phyloP scores from a whole-genome alignment of 1,284 basidiomycete genomes.

The Apiotrichum sp. region DNA sequence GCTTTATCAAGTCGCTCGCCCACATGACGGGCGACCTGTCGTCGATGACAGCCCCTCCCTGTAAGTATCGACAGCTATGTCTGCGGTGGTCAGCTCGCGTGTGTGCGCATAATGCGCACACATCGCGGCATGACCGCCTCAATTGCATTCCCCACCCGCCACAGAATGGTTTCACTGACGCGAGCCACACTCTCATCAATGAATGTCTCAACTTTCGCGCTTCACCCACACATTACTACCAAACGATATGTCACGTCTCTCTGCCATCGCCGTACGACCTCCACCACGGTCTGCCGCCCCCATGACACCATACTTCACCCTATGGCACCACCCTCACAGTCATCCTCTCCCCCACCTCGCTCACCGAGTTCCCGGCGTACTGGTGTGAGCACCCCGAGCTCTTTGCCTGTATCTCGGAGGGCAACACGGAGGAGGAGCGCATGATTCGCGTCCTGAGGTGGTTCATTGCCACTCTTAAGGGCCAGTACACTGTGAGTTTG shows the following conservation, averaged over 20 bases:
- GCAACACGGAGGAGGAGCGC: conserved; percentile 63
- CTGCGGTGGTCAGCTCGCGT: too few species aligned
- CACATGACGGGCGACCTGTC: conserved; percentile 88
- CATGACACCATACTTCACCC: background rate
- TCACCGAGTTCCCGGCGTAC: conserved; percentile 78
- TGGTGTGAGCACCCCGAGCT: conserved; percentile 85
- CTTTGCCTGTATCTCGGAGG: conserved; percentile 75
- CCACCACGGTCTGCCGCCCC: background rate
- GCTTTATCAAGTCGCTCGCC: conserved; percentile 57
- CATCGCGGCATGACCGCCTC: too few species aligned
- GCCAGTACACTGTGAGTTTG: conserved; percentile 67
- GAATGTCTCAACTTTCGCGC: too few species aligned
- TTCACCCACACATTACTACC: too few species aligned
- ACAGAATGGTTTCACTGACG: too few species aligned
- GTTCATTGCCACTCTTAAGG: conserved; percentile 92
- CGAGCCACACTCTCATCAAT: too few species aligned
- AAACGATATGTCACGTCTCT: too few species aligned
- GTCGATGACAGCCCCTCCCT: conserved; percentile 80
- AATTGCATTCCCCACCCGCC: too few species aligned
- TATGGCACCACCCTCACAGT: conserved; percentile 39
- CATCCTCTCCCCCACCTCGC: conserved; percentile 71
- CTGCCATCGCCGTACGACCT: too few species aligned
- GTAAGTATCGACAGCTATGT: conserved; percentile 22
- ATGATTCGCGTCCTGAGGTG: conserved; percentile 72
- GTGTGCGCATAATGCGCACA: too few species aligned